Evolutionary conservation across 768 basidiomycete genomes (phyloP).

Genomic region (Pleurotus tuber-regium): DNA sequence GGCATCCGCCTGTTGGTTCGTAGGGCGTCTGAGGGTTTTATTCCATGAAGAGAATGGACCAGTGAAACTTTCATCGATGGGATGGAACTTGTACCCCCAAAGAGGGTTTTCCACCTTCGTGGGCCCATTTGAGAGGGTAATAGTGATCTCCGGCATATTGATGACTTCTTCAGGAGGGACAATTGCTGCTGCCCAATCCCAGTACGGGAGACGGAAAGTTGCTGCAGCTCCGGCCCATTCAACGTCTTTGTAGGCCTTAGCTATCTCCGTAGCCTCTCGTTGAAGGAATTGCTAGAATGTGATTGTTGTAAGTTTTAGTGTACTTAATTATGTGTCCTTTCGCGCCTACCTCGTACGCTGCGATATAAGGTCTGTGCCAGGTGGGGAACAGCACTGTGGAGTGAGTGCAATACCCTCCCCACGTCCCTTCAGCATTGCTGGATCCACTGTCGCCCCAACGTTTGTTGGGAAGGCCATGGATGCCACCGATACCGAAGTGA

Average conservation of each 20-base stretch:
- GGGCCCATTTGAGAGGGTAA: slow-evolving; percentile 30
- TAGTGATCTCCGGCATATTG: slow-evolving; percentile 27
- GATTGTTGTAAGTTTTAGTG: too few species aligned
- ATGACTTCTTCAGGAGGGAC: slow-evolving; percentile 41
- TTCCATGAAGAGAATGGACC: slow-evolving; percentile 27
- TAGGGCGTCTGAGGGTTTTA: slow-evolving; percentile 34
- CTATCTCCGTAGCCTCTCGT: slow-evolving; percentile 36
- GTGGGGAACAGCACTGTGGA: slow-evolving; percentile 52
- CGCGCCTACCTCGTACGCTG: slow-evolving; percentile 43
- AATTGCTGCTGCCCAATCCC: slow-evolving; percentile 48
- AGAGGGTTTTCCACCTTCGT: slow-evolving; percentile 21
- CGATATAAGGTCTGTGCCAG: slow-evolving; percentile 54
- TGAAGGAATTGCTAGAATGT: slow-evolving; percentile 44
- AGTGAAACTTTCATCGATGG: slow-evolving; percentile 28
- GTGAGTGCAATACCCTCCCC: slow-evolving; percentile 57
- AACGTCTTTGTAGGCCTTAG: slow-evolving; percentile 34
- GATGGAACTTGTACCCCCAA: slow-evolving; percentile 24
- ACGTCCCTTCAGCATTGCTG: slow-evolving; percentile 20
- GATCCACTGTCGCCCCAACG: slow-evolving; percentile 35
- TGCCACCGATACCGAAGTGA: slow-evolving; percentile 45
- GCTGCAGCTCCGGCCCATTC: slow-evolving; percentile 33
- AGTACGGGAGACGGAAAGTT: slow-evolving; percentile 43
- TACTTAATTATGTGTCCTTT: too few species aligned
- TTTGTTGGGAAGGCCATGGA: slow-evolving; percentile 49
- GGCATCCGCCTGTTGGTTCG: slow-evolving; percentile 19